These are phyloP conservation scores for Albugo laibachii DNA, from an alignment of 352 stramenopile species.

Conservation along the genomic window DNA sequence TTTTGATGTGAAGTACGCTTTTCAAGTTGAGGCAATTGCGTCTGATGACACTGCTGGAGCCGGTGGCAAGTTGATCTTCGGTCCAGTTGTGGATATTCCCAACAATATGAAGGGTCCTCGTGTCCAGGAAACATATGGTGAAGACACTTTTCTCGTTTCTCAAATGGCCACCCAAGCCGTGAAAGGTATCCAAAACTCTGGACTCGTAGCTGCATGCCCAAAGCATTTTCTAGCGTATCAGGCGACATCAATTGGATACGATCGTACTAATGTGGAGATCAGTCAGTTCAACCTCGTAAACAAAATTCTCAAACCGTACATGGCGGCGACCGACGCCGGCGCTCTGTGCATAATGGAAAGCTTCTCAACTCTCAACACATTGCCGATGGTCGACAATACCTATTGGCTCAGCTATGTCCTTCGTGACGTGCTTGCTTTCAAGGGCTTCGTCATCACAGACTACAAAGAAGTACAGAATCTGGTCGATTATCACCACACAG, in stretches of 20 bases:
- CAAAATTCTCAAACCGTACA: conserved; percentile 67
- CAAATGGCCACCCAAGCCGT: conserved; percentile 64
- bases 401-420: conserved; percentile 51
- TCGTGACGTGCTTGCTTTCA: conserved; percentile 73
- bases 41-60: conserved; percentile 68
- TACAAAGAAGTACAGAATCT: conserved; percentile 84
- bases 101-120: conserved; percentile 77
- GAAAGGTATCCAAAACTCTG: conserved; percentile 57
- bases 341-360: conserved; percentile 84
- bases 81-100: conserved; percentile 70
- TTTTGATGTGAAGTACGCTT: conserved; percentile 71
- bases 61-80: conserved; percentile 83
- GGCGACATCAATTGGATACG: conserved; percentile 59
- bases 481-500: conserved; percentile 61
- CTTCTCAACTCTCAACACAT: conserved; percentile 84
- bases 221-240: conserved; percentile 84
- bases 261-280: conserved; percentile 53
- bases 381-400: conserved; percentile 78
- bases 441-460: conserved; percentile 82
- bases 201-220: conserved; percentile 58
- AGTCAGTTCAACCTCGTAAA: conserved; percentile 68
- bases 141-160: conserved; percentile 73
- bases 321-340: conserved; percentile 59
- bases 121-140: conserved; percentile 88
- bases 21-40: conserved; percentile 43